Evolutionary conservation across 2,329 filamentous ascomycete genomes (phyloP).

Genomic region (Chaetomiaceae sp.): DNA sequence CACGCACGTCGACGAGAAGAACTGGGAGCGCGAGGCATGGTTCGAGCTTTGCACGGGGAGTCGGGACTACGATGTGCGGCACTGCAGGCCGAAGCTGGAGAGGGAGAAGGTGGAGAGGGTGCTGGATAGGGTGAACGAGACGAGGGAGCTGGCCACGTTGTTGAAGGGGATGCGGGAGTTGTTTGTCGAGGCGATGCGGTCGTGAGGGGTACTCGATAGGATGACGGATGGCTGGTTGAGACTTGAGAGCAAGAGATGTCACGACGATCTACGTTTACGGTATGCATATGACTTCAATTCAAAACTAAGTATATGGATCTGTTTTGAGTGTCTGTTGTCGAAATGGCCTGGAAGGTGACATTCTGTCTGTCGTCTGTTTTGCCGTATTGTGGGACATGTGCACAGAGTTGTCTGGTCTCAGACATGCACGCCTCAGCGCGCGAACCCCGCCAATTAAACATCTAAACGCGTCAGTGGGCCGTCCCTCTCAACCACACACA

Average conservation of each 20-base stretch:
- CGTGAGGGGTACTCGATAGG: constrained; percentile 32
- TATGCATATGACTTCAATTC: no score
- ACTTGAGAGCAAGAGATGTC: no score
- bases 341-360: no score
- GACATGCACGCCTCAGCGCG: neutral
- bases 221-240: no score
- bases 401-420: neutral
- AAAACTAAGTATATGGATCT: no score
- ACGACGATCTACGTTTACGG: no score
- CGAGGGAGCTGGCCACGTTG: constrained; percentile 63
- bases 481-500: constrained; percentile 34
- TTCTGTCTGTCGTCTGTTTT: no score
- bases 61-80: constrained; percentile 79
- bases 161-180: constrained; percentile 79
- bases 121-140: constrained; percentile 76
- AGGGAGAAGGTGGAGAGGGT: constrained; percentile 71
- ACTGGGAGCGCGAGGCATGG: constrained; percentile 86
- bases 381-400: no score
- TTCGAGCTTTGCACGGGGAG: constrained; percentile 83
- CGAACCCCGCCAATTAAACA: constrained; percentile 18
- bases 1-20: constrained; percentile 76
- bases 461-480: constrained; percentile 18
- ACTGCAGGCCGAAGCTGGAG: constrained; percentile 78
- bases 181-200: constrained; percentile 64
- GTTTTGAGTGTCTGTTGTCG: no score